These are phyloP conservation scores for Amanita polypyramis DNA, from an alignment of 768 basidiomycete species.

Conservation along the genomic window DNA sequence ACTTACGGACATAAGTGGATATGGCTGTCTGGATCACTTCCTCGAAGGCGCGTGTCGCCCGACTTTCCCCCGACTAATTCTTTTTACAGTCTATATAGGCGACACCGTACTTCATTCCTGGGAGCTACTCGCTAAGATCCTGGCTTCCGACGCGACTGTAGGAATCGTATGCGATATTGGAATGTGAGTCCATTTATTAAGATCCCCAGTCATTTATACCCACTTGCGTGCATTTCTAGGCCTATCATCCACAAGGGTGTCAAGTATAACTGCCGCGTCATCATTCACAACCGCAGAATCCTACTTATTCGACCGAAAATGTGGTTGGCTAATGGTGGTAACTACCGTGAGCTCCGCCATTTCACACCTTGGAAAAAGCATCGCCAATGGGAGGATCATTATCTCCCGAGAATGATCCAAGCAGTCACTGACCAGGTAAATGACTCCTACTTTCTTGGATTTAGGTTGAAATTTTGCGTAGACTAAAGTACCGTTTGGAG, in stretches of 20 bases:
- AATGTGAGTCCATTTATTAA: conserved; percentile 48
- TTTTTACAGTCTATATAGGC: conserved; percentile 35
- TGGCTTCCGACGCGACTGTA: conserved; percentile 64
- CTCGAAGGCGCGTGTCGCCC: conserved; percentile 59
- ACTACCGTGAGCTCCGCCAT: conserved; percentile 83
- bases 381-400: conserved; percentile 84
- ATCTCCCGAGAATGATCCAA: conserved; percentile 82
- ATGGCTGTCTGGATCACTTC: conserved; percentile 97
- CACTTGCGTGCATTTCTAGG: conserved; percentile 37
- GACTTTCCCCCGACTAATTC: not conserved
- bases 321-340: conserved; percentile 99
- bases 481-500: conserved; percentile 91
- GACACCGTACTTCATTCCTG: conserved; percentile 96
- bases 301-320: conserved; percentile 96
- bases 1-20: conserved; percentile 47
- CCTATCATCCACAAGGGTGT: conserved; percentile 97
- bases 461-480: conserved; percentile 17
- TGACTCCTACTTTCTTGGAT: not conserved
- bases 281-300: conserved; percentile 79
- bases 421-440: conserved; percentile 79
- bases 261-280: conserved; percentile 92
- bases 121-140: conserved; percentile 92
- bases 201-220: not conserved
- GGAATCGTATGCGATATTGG: conserved; percentile 96
- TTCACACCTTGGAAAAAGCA: conserved; percentile 96